Evolutionary conservation across 176 grass and related monocot species (phyloP), one percentile per base, ranked within the genome.

Genomic region (Puya raimondii): DNA sequence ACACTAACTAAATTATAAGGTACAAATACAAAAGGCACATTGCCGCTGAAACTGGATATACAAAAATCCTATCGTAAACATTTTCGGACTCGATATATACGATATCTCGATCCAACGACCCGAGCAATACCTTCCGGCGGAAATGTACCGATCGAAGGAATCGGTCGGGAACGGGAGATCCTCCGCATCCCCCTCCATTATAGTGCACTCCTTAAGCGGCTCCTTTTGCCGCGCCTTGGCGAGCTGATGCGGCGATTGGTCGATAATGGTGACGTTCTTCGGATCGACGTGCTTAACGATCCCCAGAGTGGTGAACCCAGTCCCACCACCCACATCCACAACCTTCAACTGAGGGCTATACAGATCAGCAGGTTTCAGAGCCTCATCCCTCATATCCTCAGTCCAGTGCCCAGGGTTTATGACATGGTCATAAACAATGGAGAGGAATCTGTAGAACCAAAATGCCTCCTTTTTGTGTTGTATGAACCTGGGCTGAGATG

Each of bases 391-490:
- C 95, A 91, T 99, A 85, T 91, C 90, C 78, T 99, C 90, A 25
- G 87, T 99, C 90, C 87, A 99, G 75, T 99, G 95, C 65, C 85
- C 85, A 53, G 87, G 95, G 80, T 91, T 99, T 75, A 94, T 79
- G 69, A 94, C 71, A 78, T 99, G 90, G 78, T 99, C 90, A 64
- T 99, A 99, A 1, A 88, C 87, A 63, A 99, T 88, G 66, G 95
- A 99, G 57, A 99, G 80, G 70, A 99, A 91, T 14, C 86, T 83
- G 65, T 99, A 99, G 87, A 99, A 99, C 95, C 95, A 99, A 78
- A 99, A 91, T n/a, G 95, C 95, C 81, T 99, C 90, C 85, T 99
- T 85, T 76, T 99, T 99, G 90, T 94, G 95, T 79, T 94, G 90
- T 72, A 99, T 99, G 80, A 99, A 99, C 23, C 95, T 81, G 54